These are phyloP conservation scores for Boletus sp. DNA, from an alignment of 1,284 basidiomycete species.

Conservation along the genomic window DNA sequence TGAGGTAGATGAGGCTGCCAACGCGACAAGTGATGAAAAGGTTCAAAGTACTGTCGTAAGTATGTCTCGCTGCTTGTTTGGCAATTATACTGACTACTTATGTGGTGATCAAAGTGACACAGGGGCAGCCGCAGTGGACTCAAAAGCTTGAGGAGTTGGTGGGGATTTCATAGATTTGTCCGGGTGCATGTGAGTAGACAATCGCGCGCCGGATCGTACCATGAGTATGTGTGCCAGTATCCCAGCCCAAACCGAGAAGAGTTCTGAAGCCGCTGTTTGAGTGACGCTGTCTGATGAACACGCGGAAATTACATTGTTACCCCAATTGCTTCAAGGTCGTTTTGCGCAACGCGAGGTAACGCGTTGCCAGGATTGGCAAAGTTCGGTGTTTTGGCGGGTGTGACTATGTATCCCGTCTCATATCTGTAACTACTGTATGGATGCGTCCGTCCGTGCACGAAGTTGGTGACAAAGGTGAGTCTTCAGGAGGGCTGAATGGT, in stretches of 20 bases:
- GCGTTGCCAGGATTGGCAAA: too few species aligned
- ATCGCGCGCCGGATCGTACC: background rate
- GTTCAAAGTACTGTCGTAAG: slow-evolving; percentile 16
- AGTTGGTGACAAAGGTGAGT: too few species aligned
- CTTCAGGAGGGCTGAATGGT: too few species aligned
- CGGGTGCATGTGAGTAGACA: background rate
- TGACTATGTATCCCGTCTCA: too few species aligned
- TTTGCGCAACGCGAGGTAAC: too few species aligned
- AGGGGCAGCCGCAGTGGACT: background rate
- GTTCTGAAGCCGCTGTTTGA: background rate
- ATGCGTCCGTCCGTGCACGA: too few species aligned
- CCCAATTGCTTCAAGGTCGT: too few species aligned
- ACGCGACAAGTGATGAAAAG: slow-evolving; percentile 7
- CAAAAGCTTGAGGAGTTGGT: slow-evolving; percentile 6
- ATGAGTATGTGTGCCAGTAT: background rate
- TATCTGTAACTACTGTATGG: too few species aligned
- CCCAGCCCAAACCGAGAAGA: background rate
- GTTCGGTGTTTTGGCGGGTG: too few species aligned
- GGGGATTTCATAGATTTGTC: slow-evolving; percentile 7
- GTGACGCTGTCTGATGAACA: background rate
- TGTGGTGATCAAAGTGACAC: slow-evolving; percentile 1
- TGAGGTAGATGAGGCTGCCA: slow-evolving; percentile 3
- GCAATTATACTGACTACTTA: slow-evolving; percentile 10
- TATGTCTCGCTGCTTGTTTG: background rate
- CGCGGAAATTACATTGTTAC: background rate